Base-by-base conservation (phyloP, 176 grass and related monocot genomes). In the Rhipidocladum racemiflorum region DNA sequence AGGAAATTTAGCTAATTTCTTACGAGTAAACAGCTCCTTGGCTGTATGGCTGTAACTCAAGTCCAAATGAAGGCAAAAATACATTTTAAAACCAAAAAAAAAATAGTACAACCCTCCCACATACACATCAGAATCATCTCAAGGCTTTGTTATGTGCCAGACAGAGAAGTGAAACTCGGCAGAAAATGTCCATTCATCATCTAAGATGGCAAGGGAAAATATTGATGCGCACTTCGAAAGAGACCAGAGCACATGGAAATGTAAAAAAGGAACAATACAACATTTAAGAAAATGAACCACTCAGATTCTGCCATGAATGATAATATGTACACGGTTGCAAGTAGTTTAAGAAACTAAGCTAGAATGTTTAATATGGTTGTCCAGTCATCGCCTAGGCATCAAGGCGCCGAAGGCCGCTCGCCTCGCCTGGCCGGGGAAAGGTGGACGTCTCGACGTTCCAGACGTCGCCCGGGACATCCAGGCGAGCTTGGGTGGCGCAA, bases 221-320 rank as follows among this genome's bases (percentile, higher is more conserved):
- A 66, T 28, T 81, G 72, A 9, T 7, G 13, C 16, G n/a, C 13
- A 63, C 18, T 83, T 44, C 57, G 70, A 69, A 70, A 71, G 67
- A 82, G 13, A 50, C 2, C 1, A 40, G n/a, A 76, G 5, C 29
- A 74, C 42, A 40, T 51, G 32, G 27, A 73, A 35, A 63, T 48
- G 25, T 59, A 30, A 74, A 3, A 39, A 14, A 74, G 76, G 11
- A 43, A 29, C 6, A 54, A 76, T 59, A 30, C 1, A 54, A 28
- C 7, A 44, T 54, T 83, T 70, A 55, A 69, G 72, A 11, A 48
- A 66, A 70, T 64, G 39, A 77, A 82, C 12, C 16, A 18, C 24
- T 74, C 4, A 16, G 11, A 24, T 2, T 46, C 45, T 27, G 44
- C 16, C 56, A 38, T 5, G 14, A 76, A 70, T 51, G 29, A 20